These are phyloP conservation scores for Aegilops umbellulata DNA, from an alignment of 176 grass and related monocot species.

Conservation along the genomic window DNA sequence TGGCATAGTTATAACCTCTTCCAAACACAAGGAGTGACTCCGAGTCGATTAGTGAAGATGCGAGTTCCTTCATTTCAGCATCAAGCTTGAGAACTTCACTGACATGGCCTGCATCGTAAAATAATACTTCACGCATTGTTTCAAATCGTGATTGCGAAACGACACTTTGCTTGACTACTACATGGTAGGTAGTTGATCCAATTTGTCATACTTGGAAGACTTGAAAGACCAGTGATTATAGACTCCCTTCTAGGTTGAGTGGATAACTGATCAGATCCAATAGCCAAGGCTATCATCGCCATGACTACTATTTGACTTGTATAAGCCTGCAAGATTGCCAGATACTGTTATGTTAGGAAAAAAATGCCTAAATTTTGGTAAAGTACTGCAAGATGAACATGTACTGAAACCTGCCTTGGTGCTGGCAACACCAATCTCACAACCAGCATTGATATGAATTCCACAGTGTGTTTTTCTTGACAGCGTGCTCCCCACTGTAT, in stretches of 20 bases:
- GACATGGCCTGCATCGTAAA: slow-evolving; percentile 40
- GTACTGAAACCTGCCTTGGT: slow-evolving; percentile 58
- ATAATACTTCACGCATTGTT: not conserved
- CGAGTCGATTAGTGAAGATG: slow-evolving; percentile 61
- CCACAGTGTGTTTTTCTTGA: slow-evolving; percentile 91
- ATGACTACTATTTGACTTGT: slow-evolving; percentile 98
- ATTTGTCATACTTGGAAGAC: slow-evolving; percentile 67
- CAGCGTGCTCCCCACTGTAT: slow-evolving; percentile 90
- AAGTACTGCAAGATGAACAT: not conserved
- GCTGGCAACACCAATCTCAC: slow-evolving; percentile 95
- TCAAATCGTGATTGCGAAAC: not conserved
- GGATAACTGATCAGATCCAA: slow-evolving; percentile 88
- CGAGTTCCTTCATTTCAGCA: slow-evolving; percentile 86
- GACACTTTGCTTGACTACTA: not conserved
- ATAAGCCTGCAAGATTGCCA: slow-evolving; percentile 60
- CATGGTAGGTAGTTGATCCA: not conserved
- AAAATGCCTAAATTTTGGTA: not conserved
- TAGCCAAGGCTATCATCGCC: slow-evolving; percentile 92
- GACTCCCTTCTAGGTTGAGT: slow-evolving; percentile 60
- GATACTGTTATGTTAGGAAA: not conserved
- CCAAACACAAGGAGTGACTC: slow-evolving; percentile 88
- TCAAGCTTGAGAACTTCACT: slow-evolving; percentile 87
- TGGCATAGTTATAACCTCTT: slow-evolving; percentile 90
- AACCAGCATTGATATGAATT: slow-evolving; percentile 94
- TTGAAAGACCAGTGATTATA: slow-evolving; percentile 61